A percentile compares a stretch with the other conserved stretches of the same genome.
phyloP scores from a whole-genome alignment of 495 filamentous ascomycete genomes.

The Hypomontagnella submonticulosa region DNA sequence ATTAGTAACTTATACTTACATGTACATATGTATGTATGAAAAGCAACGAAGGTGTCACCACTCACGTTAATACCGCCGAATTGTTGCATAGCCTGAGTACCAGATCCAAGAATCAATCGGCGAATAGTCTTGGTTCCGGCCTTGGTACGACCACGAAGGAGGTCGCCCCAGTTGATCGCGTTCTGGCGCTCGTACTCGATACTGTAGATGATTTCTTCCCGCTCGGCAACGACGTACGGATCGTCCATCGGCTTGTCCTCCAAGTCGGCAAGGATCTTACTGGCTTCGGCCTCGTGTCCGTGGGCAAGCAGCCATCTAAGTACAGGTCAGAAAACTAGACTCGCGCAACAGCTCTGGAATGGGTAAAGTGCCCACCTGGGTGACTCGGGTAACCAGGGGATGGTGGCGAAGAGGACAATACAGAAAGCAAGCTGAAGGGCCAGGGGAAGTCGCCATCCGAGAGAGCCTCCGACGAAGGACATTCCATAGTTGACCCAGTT shows the following conservation, averaged over 20 bases:
- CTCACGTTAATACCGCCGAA: slow-evolving; percentile 52
- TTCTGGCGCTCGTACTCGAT: slow-evolving; percentile 47
- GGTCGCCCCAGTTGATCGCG: slow-evolving; percentile 42
- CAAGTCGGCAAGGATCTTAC: slow-evolving; percentile 49
- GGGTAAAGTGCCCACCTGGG: slow-evolving; percentile 37
- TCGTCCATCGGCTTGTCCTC: slow-evolving; percentile 47
- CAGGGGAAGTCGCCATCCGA: slow-evolving; percentile 55
- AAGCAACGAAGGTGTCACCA: slow-evolving; percentile 22
- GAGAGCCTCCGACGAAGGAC: slow-evolving; percentile 60
- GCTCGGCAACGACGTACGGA: slow-evolving; percentile 42
- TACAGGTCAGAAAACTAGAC: slow-evolving; percentile 5
- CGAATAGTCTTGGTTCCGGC: slow-evolving; percentile 51
- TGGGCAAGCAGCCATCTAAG: slow-evolving; percentile 53
- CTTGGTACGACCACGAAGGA: slow-evolving; percentile 39
- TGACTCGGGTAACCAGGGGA: slow-evolving; percentile 54
- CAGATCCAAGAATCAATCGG: slow-evolving; percentile 48
- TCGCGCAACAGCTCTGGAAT: not conserved
- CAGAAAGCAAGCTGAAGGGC: slow-evolving; percentile 61
- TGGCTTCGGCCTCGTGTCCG: slow-evolving; percentile 51
- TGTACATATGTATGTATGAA: slow-evolving; percentile 12
- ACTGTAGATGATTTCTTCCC: slow-evolving; percentile 41
- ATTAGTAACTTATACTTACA: no score
- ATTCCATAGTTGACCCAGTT: slow-evolving; percentile 66
- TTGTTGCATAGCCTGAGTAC: slow-evolving; percentile 56
- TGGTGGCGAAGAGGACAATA: slow-evolving; percentile 47